phyloP scores from a whole-genome alignment of 2,329 filamentous ascomycete species.

The Cladorrhinum sp. region DNA sequence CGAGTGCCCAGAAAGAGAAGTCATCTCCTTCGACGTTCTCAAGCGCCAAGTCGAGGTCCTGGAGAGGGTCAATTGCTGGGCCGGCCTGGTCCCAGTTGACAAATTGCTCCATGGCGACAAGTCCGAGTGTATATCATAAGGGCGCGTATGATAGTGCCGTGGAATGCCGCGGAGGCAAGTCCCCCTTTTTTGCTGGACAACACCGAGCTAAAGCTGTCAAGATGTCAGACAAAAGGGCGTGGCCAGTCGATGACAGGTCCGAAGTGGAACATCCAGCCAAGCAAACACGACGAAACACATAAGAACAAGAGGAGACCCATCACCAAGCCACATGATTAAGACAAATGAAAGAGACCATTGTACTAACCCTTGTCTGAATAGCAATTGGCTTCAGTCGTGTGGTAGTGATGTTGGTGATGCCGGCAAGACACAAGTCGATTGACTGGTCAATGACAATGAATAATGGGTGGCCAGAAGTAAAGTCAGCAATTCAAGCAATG shows the following conservation, averaged over 20 bases:
- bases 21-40: conserved; percentile 57
- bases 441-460: conserved; percentile 3
- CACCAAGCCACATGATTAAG: neutral
- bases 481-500: conserved; percentile 8
- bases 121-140: neutral
- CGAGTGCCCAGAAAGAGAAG: conserved; percentile 57
- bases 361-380: conserved; percentile 4
- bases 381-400: neutral
- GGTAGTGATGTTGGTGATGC: neutral
- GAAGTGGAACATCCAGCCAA: neutral
- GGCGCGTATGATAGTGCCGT: neutral
- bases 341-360: neutral
- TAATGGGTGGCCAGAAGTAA: conserved; percentile 4
- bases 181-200: neutral
- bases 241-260: neutral
- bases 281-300: neutral
- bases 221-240: conserved; percentile 20
- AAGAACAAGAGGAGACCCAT: neutral
- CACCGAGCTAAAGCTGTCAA: conserved; percentile 7
- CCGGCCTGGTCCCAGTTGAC: conserved; percentile 59
- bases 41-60: conserved; percentile 53
- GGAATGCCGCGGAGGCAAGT: conserved; percentile 14
- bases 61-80: conserved; percentile 25
- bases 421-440: neutral
- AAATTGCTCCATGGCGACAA: conserved; percentile 53